Percentiles rank a stretch among this genome's conserved stretches.
Conservation (phyloP, 1,139 yeast genomes). For the Candida sanyaensis region DNA sequence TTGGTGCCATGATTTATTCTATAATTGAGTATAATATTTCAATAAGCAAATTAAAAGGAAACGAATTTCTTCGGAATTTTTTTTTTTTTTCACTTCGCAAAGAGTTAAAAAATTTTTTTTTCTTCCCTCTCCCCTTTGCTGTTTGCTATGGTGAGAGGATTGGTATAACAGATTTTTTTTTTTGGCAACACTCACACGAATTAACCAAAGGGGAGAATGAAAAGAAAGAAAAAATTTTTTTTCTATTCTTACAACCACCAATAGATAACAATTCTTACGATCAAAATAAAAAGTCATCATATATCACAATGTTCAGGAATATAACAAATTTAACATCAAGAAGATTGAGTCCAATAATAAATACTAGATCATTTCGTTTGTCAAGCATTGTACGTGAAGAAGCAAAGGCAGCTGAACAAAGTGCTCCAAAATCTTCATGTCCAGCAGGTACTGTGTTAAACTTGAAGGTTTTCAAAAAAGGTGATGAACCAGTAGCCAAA, state of each 20-base stretch:
- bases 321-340: not conserved
- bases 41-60: conserved; percentile 4
- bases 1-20: conserved; percentile 74
- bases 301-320: conserved; percentile 5
- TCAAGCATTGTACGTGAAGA: conserved; percentile 2
- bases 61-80: conserved; percentile 5
- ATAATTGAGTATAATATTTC: conserved; percentile 7
- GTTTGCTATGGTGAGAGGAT: not conserved
- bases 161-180: not conserved
- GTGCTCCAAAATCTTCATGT: conserved; percentile 41
- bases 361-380: conserved; percentile 5
- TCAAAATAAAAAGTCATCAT: not conserved
- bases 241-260: not conserved
- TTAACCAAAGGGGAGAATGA: not conserved
- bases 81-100: conserved; percentile 11
- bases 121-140: not conserved
- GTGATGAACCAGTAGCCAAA: conserved; percentile 87
- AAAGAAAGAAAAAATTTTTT: conserved; percentile 6
- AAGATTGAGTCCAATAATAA: conserved; percentile 4
- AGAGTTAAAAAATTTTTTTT: not conserved
- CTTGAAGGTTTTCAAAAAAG: conserved; percentile 73
- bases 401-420: not conserved
- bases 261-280: not conserved
- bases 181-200: conserved; percentile 4
- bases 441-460: conserved; percentile 81